A percentile compares a stretch with the other conserved stretches of the same genome.
Evolutionary conservation across 1,284 basidiomycete species (phyloP).

Genomic region (Ganoderma lucidum): DNA sequence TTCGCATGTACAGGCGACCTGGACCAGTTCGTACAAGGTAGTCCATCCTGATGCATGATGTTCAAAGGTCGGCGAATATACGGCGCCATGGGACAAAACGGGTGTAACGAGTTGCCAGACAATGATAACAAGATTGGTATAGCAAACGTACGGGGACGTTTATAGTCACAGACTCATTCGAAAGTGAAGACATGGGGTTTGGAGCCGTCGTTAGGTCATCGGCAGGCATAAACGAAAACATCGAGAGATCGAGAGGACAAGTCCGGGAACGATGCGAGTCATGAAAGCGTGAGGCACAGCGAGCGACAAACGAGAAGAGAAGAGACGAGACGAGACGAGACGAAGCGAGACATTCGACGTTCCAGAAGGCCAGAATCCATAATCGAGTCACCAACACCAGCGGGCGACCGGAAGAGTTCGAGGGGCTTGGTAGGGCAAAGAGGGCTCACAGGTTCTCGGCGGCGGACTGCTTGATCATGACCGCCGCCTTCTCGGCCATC

Average conservation of each 20-base stretch:
- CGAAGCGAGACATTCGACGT: neutral
- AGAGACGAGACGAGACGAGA: neutral
- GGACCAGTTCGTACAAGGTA: neutral
- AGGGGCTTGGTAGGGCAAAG: no score
- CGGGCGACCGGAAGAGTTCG: neutral
- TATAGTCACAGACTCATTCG: neutral
- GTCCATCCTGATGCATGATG: neutral
- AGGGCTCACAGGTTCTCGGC: neutral
- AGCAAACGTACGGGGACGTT: neutral
- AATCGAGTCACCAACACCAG: neutral
- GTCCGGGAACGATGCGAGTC: neutral
- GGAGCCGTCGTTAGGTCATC: neutral
- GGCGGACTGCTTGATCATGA: conserved; percentile 29
- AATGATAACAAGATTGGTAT: neutral
- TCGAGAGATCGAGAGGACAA: neutral
- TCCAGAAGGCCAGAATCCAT: neutral
- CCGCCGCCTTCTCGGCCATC: conserved; percentile 38
- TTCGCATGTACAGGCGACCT: neutral
- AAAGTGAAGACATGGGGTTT: neutral
- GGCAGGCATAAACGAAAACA: neutral
- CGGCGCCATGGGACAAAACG: neutral
- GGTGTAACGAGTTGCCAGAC: neutral
- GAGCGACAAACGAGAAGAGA: neutral
- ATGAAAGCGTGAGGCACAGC: neutral
- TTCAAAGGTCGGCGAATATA: neutral